Evolutionary conservation across 1,139 yeast genomes (phyloP), one percentile per base, ranked within the genome.

Genomic region (Zygosaccharomyces pseudobailii): DNA sequence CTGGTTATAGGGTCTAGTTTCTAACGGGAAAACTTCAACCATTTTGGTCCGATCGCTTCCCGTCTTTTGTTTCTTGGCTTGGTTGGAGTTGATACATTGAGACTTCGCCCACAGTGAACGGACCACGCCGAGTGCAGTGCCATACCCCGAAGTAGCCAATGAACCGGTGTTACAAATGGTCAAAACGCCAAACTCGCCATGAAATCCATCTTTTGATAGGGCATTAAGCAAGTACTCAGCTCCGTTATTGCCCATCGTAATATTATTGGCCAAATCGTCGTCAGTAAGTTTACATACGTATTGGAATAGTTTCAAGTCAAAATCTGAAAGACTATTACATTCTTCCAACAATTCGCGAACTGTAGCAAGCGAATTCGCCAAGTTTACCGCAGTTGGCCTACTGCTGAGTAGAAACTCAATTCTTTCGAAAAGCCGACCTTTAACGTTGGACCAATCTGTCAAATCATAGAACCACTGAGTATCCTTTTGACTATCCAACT

Each of bases 1-100:
- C 69, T 92, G 97, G 65, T 90, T 89, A 66, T 92, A 92, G 0
- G 98, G 98, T 59, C 98, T 77, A 0, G 98, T 92, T 66, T 92
- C 98, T 59, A 92, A 77, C 6, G 96, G 94, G 61, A 82, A 92
- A 0, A 86, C 94, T 49, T 82, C 88, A 13, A 79, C 70, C 67
- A 85, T 62, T 67, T 72, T 42, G n/a, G 71, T 27, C 49, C 55
- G 2, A 63, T 57, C 37, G 43, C 10, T 2, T 46, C 36, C 3
- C 45, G 43, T 43, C 62, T 65, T 51, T 36, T 67, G 63, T 49
- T 63, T 71, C 24, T 58, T 55, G 5, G 70, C 55, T 6, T 55
- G 49, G 28, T 55, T 22, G 9, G 52, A 36, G 5, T 53, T 53
- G 19, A 58, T 55, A 3, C 47, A 54, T 36, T 66, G 59, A 37